These are phyloP conservation scores for Cordyceps fumosorosea DNA, from an alignment of 2,329 filamentous ascomycete genomes.

Conservation along the genomic window DNA sequence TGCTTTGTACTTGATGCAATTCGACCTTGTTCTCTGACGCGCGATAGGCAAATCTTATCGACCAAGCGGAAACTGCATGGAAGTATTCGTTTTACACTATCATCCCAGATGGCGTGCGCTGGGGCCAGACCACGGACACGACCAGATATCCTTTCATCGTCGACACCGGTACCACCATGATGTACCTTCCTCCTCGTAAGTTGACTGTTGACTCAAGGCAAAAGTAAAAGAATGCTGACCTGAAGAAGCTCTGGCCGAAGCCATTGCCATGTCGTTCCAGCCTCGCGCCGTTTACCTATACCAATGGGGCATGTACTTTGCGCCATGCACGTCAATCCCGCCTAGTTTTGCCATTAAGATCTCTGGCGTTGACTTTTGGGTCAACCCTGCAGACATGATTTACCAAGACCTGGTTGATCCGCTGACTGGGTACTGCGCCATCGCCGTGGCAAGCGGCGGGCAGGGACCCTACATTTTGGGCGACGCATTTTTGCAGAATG, in stretches of 20 bases:
- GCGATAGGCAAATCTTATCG: constrained; percentile 37
- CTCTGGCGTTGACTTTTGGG: constrained; percentile 35
- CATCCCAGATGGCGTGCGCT: constrained; percentile 41
- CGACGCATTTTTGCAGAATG: constrained; percentile 44
- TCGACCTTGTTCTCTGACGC: constrained; percentile 4
- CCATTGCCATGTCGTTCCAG: constrained; percentile 40
- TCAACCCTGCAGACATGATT: constrained; percentile 44
- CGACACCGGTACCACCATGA: constrained; percentile 46
- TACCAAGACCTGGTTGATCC: constrained; percentile 37
- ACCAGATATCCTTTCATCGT: constrained; percentile 43
- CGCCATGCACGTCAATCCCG: constrained; percentile 39
- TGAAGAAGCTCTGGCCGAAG: constrained; percentile 36
- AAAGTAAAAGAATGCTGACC: not conserved
- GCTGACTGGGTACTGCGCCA: constrained; percentile 40
- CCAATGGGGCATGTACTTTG: constrained; percentile 43
- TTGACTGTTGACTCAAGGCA: not conserved
- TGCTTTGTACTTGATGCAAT: not conserved
- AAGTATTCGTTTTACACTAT: constrained; percentile 48
- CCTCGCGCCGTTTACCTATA: constrained; percentile 41
- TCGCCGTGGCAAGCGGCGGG: constrained; percentile 38
- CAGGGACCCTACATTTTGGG: constrained; percentile 43
- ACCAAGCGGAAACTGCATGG: constrained; percentile 32
- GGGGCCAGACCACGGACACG: constrained; percentile 34
- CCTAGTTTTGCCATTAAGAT: constrained; percentile 41
- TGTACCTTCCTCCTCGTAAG: constrained; percentile 43